Base-by-base conservation (phyloP, 768 basidiomycete genomes). In the Russula compacta region DNA sequence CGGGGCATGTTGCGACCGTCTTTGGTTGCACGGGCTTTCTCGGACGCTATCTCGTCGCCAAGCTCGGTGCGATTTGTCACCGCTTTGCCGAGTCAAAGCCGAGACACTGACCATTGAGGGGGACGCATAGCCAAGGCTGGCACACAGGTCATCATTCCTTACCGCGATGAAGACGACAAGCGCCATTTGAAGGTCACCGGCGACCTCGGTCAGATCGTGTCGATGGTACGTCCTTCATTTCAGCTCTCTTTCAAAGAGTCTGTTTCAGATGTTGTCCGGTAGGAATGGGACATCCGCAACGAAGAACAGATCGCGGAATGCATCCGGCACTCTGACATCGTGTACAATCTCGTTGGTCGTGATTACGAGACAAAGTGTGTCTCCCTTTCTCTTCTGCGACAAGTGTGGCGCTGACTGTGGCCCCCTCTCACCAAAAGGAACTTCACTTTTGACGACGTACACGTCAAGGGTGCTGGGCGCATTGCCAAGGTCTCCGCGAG, bases 11-110 rank as follows among this genome's bases (percentile, higher is more conserved):
- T 40, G 95, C 88, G 44, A 99, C 97, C 15, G 95, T 98, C 53
- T 98, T 99, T 79, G 97, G 97, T 24, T 89, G 87, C 71, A 97
- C 95, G 4, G 92, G 95, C 6, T 98, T 98, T 73, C 77, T 99
- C 60, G 97, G 95, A 48, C 79, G 94, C 70, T 98, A 98, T 74
- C 78, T 98, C 47, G 91, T 98, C 43, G 83, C 88, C 36, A 98
- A 98, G 78, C 83, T 99, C 12, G 94, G 92, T 93, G 69, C 67
- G 84, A 71, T 42, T 35, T 29, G 15, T 56, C 36, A 4, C 24
- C 19, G 4, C 21, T 29, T 4, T 24, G 4, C 55, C 6, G 19
- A n/a, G 50, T 14, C 50, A 2, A 52, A 21, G 42, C 39, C 14
- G 21, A n/a, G 21, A 9, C 14, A 17, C 51, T 47, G 2, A 57